phyloP scores from a whole-genome alignment of 2,329 filamentous ascomycete species.

The Cladosporium austrohemisphaericum region DNA sequence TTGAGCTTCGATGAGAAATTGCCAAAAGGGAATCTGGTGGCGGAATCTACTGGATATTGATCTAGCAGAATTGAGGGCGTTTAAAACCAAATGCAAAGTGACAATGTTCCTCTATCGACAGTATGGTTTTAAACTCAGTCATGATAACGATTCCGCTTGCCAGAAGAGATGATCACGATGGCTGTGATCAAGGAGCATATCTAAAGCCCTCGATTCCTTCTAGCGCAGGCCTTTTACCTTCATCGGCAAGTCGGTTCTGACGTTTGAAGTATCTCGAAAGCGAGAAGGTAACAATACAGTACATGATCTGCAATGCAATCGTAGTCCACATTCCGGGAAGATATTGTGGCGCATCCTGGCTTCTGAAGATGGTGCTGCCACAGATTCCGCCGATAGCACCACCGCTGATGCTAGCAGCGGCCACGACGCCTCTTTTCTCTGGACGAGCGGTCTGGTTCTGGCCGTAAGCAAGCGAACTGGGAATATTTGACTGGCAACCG shows the following conservation, averaged over 20 bases:
- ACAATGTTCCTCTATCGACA: no score
- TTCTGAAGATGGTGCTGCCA: conserved; percentile 17
- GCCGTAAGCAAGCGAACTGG: conserved; percentile 63
- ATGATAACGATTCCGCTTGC: no score
- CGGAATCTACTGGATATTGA: no score
- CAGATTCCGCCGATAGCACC: conserved; percentile 39
- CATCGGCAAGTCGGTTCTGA: conserved; percentile 21
- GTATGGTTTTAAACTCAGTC: no score
- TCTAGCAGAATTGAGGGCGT: no score
- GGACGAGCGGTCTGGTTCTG: conserved; percentile 32
- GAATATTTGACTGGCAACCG: conserved; percentile 71
- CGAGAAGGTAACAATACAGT: conserved; percentile 16
- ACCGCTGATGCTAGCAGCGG: conserved; percentile 24
- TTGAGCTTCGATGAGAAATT: no score
- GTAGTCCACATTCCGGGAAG: conserved; percentile 22
- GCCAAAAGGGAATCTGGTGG: no score
- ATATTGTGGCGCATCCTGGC: conserved; percentile 21
- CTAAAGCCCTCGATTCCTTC: conserved; percentile 20
- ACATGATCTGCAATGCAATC: conserved; percentile 20
- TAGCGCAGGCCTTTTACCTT: conserved; percentile 15
- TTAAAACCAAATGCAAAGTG: no score
- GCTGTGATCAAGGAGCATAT: conserved; percentile 18
- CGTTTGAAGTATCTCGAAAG: conserved; percentile 19
- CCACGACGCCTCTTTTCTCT: conserved; percentile 32
- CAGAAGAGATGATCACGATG: no score